phyloP scores from a whole-genome alignment of 345 rosid genomes.

The Erodium maritimum region DNA sequence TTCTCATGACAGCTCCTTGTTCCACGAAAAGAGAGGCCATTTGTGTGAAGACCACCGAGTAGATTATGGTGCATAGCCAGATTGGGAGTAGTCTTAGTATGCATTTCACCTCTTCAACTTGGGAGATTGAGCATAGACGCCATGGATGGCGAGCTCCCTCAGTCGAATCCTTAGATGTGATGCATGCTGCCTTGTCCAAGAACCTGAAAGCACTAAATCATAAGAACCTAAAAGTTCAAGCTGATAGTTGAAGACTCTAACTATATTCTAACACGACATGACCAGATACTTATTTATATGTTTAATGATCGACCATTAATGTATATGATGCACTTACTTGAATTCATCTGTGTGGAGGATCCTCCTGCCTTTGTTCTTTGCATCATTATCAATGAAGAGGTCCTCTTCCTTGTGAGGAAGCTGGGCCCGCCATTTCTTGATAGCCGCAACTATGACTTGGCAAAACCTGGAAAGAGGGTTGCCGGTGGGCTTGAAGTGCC shows the following conservation, averaged over 20 bases:
- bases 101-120: constrained; percentile 99
- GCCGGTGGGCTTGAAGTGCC: constrained; percentile 83
- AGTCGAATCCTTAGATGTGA: constrained; percentile 51
- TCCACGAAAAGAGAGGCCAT: constrained; percentile 98
- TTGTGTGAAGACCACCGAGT: constrained; percentile 94
- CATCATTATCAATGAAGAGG: constrained; percentile 33
- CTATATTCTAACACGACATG: too few relatives aligned
- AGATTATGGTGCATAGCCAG: constrained; percentile 94
- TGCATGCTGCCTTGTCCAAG: constrained; percentile 82
- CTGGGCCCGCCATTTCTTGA: constrained; percentile 48
- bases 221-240: too few relatives aligned
- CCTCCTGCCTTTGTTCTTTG: constrained; percentile 38
- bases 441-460: constrained; percentile 81
- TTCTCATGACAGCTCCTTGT: constrained; percentile 99
- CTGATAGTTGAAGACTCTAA: too few relatives aligned
- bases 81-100: constrained; percentile 80
- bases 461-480: constrained; percentile 77
- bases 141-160: constrained; percentile 47
- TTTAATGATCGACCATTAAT: too few relatives aligned
- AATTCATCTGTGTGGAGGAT: constrained; percentile 76
- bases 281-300: too few relatives aligned
- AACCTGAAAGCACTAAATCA: constrained; percentile 39
- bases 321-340: constrained; percentile 44
- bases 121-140: constrained; percentile 80
- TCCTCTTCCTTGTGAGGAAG: constrained; percentile 32